Conservation (phyloP, 305 asterid genomes). For the Plantago coronopus region DNA sequence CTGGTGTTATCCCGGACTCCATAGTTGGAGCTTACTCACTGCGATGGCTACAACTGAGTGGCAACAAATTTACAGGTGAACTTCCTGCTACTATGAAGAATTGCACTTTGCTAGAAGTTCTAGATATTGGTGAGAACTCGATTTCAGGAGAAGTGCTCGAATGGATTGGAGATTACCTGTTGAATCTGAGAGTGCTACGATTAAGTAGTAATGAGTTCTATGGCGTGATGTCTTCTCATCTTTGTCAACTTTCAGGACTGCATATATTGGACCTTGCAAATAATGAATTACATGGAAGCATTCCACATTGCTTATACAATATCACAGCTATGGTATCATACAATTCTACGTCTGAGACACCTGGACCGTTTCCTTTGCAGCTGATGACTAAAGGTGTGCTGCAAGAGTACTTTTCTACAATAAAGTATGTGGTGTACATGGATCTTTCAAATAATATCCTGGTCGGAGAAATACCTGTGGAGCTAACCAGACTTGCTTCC, state of each 20-base stretch:
- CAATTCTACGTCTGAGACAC: too few species aligned
- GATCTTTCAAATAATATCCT: conserved; percentile 7
- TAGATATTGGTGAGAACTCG: background rate
- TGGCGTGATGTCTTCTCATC: background rate
- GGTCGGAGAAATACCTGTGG: background rate
- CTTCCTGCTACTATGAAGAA: background rate
- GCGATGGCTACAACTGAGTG: too few species aligned
- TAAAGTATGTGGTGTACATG: background rate
- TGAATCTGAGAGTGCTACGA: background rate
- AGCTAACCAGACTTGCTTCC: conserved; percentile 1
- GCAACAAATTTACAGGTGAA: too few species aligned
- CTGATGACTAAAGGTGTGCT: too few species aligned
- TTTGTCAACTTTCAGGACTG: background rate
- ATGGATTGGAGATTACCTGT: too few species aligned
- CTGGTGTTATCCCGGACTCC: too few species aligned
- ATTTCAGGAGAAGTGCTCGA: background rate
- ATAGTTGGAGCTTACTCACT: too few species aligned
- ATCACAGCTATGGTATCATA: too few species aligned
- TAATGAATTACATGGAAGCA: background rate
- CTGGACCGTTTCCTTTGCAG: too few species aligned
- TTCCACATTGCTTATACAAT: background rate
- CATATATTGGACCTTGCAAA: background rate
- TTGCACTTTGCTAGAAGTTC: background rate
- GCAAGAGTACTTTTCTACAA: background rate
- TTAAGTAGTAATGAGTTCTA: background rate